phyloP scores from a whole-genome alignment of 352 stramenopile genomes.

The Pythium aphanidermatum region DNA sequence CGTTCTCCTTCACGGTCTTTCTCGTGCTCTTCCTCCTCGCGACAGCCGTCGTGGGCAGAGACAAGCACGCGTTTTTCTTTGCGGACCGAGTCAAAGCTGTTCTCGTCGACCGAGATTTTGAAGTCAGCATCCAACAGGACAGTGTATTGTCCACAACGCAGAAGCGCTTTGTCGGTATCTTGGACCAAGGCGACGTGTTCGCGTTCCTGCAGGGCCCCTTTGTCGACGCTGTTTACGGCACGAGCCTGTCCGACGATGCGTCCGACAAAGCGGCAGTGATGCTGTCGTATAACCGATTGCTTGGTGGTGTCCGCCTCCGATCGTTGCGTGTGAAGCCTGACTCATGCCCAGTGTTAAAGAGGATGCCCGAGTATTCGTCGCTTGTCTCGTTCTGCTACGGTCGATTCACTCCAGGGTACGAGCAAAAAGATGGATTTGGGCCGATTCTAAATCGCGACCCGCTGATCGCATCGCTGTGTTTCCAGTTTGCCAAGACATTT shows the following conservation, averaged over 20 bases:
- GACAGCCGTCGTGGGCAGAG: conserved; percentile 37
- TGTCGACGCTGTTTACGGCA: conserved; percentile 45
- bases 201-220: conserved; percentile 59
- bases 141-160: conserved; percentile 17
- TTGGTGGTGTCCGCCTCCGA: conserved; percentile 49
- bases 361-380: conserved; percentile 56
- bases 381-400: conserved; percentile 64
- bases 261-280: conserved; percentile 20
- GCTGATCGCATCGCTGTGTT: conserved; percentile 35
- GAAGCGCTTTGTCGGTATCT: conserved; percentile 46
- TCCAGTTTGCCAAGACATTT: conserved; percentile 37
- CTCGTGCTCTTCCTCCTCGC: conserved; percentile 51
- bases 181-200: conserved; percentile 54
- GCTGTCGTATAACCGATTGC: conserved; percentile 40
- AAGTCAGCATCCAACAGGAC: conserved; percentile 20
- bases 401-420: conserved; percentile 21
- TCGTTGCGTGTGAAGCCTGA: conserved; percentile 48
- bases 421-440: conserved; percentile 46
- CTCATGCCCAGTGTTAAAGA: conserved; percentile 37
- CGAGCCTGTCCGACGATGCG: conserved; percentile 1
- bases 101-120: conserved; percentile 43
- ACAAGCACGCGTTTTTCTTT: conserved; percentile 58
- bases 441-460: conserved; percentile 52
- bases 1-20: conserved; percentile 42
- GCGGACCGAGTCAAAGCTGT: conserved; percentile 42